Conservation (phyloP, 2,329 filamentous ascomycete genomes). For the Fusarium globosum region DNA sequence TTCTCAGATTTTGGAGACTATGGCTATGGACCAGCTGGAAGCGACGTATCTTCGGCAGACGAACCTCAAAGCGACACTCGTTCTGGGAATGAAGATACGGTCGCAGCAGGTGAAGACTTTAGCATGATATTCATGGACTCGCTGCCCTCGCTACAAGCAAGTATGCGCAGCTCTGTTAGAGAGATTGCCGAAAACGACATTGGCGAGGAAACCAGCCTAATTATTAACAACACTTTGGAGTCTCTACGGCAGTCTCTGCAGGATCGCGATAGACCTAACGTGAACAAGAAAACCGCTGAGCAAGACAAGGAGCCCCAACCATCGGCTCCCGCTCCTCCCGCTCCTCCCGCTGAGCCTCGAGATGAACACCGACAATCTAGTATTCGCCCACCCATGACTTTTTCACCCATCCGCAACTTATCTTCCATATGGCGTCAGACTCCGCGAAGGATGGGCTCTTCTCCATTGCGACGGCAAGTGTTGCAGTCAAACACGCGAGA, state of each 20-base stretch:
- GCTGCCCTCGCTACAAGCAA: conserved; percentile 61
- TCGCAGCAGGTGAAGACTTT: conserved; percentile 65
- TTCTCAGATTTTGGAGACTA: conserved; percentile 43
- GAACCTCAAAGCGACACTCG: conserved; percentile 42
- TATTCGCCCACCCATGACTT: conserved; percentile 26
- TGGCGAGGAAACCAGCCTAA: conserved; percentile 66
- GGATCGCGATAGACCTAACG: conserved; percentile 26
- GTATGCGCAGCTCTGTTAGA: conserved; percentile 50
- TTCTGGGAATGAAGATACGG: conserved; percentile 53
- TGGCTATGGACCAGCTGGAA: conserved; percentile 46
- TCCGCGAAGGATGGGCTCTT: conserved; percentile 47
- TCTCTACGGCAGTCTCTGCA: conserved; percentile 55
- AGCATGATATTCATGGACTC: conserved; percentile 70
- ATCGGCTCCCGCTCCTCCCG: neutral
- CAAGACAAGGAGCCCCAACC: conserved; percentile 14
- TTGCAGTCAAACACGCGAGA: conserved; percentile 46
- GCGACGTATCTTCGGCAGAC: conserved; percentile 50
- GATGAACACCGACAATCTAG: conserved; percentile 29
- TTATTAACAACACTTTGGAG: conserved; percentile 67
- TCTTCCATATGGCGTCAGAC: conserved; percentile 50
- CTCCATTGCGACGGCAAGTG: conserved; percentile 50
- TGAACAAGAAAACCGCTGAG: conserved; percentile 16
- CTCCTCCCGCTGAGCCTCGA: conserved; percentile 2
- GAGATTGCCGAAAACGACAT: conserved; percentile 56
- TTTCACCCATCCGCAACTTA: conserved; percentile 39